Conservation (phyloP, 2,329 filamentous ascomycete species). For the Ascochyta clinopodiicola region DNA sequence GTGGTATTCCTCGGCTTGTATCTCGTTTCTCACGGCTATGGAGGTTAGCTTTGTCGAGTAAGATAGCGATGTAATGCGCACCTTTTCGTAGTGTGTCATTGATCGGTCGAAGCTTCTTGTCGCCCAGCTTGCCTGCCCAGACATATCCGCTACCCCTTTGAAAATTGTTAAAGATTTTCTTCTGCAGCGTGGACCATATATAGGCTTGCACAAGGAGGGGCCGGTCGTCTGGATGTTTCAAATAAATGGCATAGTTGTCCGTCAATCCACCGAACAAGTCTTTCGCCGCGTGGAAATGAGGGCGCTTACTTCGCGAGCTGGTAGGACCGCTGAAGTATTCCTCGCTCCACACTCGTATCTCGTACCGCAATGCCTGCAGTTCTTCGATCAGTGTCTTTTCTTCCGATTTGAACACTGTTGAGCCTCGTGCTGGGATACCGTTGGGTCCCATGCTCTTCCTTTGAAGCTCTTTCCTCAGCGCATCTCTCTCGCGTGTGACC, state of each 20-base stretch:
- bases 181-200: constrained; percentile 45
- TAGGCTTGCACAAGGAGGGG: constrained; percentile 47
- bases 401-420: constrained; percentile 43
- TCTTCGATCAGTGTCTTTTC: constrained; percentile 47
- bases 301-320: constrained; percentile 37
- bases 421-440: constrained; percentile 34
- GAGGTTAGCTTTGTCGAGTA: constrained; percentile 11
- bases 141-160: constrained; percentile 46
- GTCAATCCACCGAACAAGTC: constrained; percentile 44
- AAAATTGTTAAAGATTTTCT: constrained; percentile 47
- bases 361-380: constrained; percentile 41
- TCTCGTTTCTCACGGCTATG: constrained; percentile 47
- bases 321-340: constrained; percentile 43
- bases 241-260: constrained; percentile 44
- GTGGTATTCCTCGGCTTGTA: constrained; percentile 46
- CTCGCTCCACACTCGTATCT: constrained; percentile 45
- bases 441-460: constrained; percentile 41
- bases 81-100: constrained; percentile 48
- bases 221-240: constrained; percentile 40
- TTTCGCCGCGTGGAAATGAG: constrained; percentile 39
- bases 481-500: constrained; percentile 48
- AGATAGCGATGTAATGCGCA: constrained; percentile 14
- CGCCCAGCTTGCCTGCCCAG: constrained; percentile 48
- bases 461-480: constrained; percentile 46
- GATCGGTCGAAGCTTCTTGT: constrained; percentile 44